Evolutionary conservation across 2,329 filamentous ascomycete genomes (phyloP).

Genomic region (Sclerotinia subarctica): DNA sequence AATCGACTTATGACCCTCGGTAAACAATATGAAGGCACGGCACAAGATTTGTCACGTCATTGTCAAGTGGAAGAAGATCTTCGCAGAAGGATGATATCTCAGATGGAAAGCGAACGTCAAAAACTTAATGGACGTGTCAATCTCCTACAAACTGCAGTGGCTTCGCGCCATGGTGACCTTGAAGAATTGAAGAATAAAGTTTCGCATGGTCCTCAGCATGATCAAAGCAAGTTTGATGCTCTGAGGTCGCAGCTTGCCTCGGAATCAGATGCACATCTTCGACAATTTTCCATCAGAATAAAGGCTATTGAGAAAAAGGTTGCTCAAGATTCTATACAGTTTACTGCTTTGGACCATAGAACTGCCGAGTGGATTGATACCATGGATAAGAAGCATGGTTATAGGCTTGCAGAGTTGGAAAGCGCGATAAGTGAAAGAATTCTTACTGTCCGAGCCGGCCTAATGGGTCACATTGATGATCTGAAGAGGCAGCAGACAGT

Average conservation of each 20-base stretch:
- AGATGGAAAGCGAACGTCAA: not conserved
- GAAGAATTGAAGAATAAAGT: not conserved
- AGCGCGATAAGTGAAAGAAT: not conserved
- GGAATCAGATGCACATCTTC: not conserved
- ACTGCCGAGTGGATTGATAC: slow-evolving; percentile 15
- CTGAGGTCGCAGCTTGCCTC: not conserved
- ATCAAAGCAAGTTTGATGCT: not conserved
- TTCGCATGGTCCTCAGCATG: not conserved
- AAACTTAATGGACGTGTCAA: not conserved
- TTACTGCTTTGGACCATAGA: slow-evolving; percentile 16
- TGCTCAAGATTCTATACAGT: not conserved
- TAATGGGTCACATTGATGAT: not conserved
- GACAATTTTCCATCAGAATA: not conserved
- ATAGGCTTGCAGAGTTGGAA: slow-evolving; percentile 3
- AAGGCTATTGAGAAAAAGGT: slow-evolving; percentile 13
- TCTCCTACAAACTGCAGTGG: slow-evolving; percentile 6
- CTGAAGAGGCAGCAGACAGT: not conserved
- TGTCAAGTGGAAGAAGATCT: not conserved
- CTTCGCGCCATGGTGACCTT: not conserved
- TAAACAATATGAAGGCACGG: not conserved
- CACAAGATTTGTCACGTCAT: slow-evolving; percentile 13
- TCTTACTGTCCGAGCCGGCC: not conserved
- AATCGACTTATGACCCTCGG: not conserved
- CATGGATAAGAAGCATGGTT: not conserved
- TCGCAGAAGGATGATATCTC: not conserved